These are phyloP conservation scores for Aspergillus oerlinghausenensis DNA, from an alignment of 2,329 filamentous ascomycete genomes.

Conservation along the genomic window DNA sequence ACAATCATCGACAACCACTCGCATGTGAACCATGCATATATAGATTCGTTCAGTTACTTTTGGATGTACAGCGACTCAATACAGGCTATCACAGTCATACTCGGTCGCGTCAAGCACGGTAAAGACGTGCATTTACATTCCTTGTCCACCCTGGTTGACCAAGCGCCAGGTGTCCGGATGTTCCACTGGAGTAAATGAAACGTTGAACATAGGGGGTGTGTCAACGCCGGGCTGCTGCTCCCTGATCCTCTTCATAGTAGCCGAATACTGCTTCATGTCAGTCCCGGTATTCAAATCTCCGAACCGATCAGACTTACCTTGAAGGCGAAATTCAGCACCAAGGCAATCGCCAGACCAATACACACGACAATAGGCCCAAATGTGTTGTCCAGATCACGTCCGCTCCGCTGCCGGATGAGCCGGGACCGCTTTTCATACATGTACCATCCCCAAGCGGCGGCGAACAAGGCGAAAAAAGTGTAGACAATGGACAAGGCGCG, in stretches of 20 bases:
- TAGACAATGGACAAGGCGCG: slow-evolving; percentile 78
- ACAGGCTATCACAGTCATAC: not conserved
- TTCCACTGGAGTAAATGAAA: slow-evolving; percentile 1
- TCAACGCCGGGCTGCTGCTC: slow-evolving; percentile 10
- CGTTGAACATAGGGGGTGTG: slow-evolving; percentile 11
- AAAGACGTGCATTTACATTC: not conserved
- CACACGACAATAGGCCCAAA: slow-evolving; percentile 81
- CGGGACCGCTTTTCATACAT: slow-evolving; percentile 71
- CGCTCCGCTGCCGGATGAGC: slow-evolving; percentile 81
- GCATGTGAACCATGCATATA: not conserved
- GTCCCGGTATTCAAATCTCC: not conserved
- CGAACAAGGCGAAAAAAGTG: slow-evolving; percentile 74
- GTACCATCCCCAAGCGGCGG: slow-evolving; percentile 80
- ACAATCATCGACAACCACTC: too few species aligned
- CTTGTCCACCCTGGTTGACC: slow-evolving; percentile 4
- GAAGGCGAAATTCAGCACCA: slow-evolving; percentile 84
- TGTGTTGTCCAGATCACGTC: slow-evolving; percentile 88
- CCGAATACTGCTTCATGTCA: slow-evolving; percentile 23
- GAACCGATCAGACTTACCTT: slow-evolving; percentile 45
- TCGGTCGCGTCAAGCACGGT: not conserved
- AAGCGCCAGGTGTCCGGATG: slow-evolving; percentile 5
- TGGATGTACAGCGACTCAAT: not conserved
- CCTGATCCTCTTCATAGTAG: slow-evolving; percentile 21
- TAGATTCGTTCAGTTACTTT: not conserved
- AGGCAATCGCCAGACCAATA: slow-evolving; percentile 68